A percentile compares a stretch with the other conserved stretches of the same genome.
phyloP scores from a whole-genome alignment of 73 alveolate genomes.

The Symbiodinium natans region DNA sequence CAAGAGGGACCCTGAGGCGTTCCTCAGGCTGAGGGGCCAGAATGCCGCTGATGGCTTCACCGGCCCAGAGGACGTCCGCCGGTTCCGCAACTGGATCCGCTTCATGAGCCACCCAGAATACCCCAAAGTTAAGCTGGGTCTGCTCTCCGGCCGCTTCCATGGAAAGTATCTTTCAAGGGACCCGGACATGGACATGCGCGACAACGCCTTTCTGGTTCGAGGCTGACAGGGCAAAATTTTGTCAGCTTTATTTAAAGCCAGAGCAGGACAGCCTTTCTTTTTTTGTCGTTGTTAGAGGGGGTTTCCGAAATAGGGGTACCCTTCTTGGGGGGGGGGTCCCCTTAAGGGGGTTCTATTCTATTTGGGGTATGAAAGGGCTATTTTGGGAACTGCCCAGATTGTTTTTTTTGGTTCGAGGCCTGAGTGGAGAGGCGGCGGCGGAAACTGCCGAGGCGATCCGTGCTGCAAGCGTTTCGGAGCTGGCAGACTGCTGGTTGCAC shows the following conservation, averaged over 20 bases:
- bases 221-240: too few species aligned
- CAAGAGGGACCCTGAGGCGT: background rate
- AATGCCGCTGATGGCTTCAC: background rate
- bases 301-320: too few species aligned
- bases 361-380: too few species aligned
- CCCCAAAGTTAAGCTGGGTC: background rate
- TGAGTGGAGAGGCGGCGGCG: background rate
- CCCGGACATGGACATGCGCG: constrained; percentile 44
- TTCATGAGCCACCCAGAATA: background rate
- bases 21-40: background rate
- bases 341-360: too few species aligned
- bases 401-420: too few species aligned
- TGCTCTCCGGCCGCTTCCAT: constrained; percentile 52
- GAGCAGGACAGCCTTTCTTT: too few species aligned
- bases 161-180: constrained; percentile 37
- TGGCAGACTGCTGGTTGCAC: constrained; percentile 61
- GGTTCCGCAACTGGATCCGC: constrained; percentile 38
- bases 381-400: too few species aligned
- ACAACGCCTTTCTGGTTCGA: constrained; percentile 56
- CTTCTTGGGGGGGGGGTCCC: too few species aligned
- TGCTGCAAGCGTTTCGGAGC: background rate
- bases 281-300: too few species aligned
- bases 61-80: constrained; percentile 22
- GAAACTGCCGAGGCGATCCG: background rate
- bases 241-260: too few species aligned